Base-by-base conservation (phyloP, 208 protist genomes). In the Trypanosoma cruzi region DNA sequence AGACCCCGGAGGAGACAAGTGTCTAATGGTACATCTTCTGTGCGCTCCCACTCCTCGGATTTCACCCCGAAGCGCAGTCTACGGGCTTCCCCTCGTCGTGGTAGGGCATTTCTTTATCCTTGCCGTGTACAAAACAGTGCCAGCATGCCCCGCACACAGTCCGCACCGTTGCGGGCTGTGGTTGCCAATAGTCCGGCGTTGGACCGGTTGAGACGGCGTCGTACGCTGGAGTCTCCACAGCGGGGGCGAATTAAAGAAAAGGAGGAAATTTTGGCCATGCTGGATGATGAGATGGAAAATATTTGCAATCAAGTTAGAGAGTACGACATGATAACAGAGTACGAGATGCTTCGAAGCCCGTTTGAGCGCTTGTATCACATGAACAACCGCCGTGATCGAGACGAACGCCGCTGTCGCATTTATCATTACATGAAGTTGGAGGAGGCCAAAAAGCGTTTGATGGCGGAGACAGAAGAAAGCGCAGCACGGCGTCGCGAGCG, bases 321-420 rank as follows among this genome's bases (percentile, higher is more conserved):
- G 24, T 18, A n/a, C 22, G 63, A 76, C 29, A 20, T 52, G 20
- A 56, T n/a, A 49, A 58, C 69, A 63, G 63, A 76, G 32, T 6
- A 60, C 7, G 48, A 18, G 8, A 78, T 73, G 73, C 49, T 68
- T 6, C 53, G 77, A 26, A 82, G 77, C 48, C 79, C 85, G 0
- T 92, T 82, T 62, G 75, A 86, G 69, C 82, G 90, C 1, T 71
- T 95, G 32, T 95, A 95, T 75, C 85, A 92, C 72, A 79, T 90
- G 59, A 95, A 92, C 77, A 95, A 95, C 69, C 79, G 82, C 31
- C 80, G 83, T 6, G 85, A 93, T 53, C 81, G 81, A 31, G 85
- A 92, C 31, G 80, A 90, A 60, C 85, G 86, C 1, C 79, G 80
- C 3, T 53, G 73, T 42, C 79, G 79, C 36, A 54, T 88, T 26